phyloP scores from a whole-genome alignment of 441 rosid species.

The Aquilaria agallochum region DNA sequence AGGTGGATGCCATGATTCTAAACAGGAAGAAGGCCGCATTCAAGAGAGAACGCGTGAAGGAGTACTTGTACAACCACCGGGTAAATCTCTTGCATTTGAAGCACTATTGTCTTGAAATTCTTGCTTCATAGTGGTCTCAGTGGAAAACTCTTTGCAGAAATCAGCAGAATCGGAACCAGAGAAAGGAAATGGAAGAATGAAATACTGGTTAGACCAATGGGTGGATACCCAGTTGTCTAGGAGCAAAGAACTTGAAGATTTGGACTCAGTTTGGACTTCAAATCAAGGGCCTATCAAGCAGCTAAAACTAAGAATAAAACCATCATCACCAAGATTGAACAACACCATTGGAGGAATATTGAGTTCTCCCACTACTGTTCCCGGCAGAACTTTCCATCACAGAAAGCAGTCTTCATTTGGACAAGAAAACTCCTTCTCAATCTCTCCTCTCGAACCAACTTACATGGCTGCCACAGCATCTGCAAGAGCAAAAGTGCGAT shows the following conservation, averaged over 20 bases:
- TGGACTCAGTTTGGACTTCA: slow-evolving; percentile 46
- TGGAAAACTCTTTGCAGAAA: slow-evolving; percentile 34
- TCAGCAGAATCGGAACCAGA: slow-evolving; percentile 76
- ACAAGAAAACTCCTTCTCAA: slow-evolving; percentile 46
- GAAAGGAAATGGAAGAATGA: slow-evolving; percentile 58
- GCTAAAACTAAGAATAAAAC: slow-evolving; percentile 24
- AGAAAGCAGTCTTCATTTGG: slow-evolving; percentile 54
- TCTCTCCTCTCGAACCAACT: slow-evolving; percentile 48
- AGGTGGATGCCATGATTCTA: slow-evolving; percentile 48
- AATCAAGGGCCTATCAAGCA: slow-evolving; percentile 34
- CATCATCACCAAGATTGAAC: slow-evolving; percentile 9
- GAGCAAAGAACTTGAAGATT: slow-evolving; percentile 78
- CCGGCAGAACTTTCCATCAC: slow-evolving; percentile 49
- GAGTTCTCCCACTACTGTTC: slow-evolving; percentile 28
- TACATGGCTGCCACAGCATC: slow-evolving; percentile 94
- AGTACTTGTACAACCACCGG: slow-evolving; percentile 61
- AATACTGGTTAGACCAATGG: slow-evolving; percentile 90
- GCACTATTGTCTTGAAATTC: background rate
- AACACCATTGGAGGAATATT: slow-evolving; percentile 14
- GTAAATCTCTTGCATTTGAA: slow-evolving; percentile 26
- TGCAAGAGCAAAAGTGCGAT: slow-evolving; percentile 78
- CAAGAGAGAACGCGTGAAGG: slow-evolving; percentile 66
- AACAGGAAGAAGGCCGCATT: slow-evolving; percentile 74
- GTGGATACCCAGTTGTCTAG: slow-evolving; percentile 71
- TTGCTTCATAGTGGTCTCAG: background rate